Evolutionary conservation across 2,329 filamentous ascomycete species (phyloP), one percentile per base, ranked within the genome.

Genomic region (Sclerotinia trifoliorum): DNA sequence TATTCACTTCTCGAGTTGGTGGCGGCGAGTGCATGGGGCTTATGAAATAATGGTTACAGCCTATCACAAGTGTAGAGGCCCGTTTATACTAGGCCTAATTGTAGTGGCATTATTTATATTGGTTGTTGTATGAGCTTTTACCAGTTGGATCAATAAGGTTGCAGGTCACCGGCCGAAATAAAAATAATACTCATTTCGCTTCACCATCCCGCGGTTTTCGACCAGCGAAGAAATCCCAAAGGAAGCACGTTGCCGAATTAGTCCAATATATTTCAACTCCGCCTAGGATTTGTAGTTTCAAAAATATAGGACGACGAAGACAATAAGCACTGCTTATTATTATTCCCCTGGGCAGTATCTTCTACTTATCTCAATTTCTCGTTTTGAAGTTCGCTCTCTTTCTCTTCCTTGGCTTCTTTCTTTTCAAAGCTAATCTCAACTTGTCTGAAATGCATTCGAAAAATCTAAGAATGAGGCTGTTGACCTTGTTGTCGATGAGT

Each of bases 121-220:
- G 26, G 11, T 19, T 49, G 2, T 24, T 35, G 11, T 49, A 62
- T 62, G 46, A n/a, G 60, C 15, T 13, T 24, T 62, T 21, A 39
- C 46, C 42, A 6, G 3, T 51, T 48, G n/a, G 46, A 42, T 51
- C 60, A 51, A 39, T 63, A 63, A 49, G 46, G 46, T 51, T 26
- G 15, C 32, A 51, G 32, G 46, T 49, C 48, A 17, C 46, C n/a
- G 46, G 46, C 32, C 32, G 46, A 63, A 62, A 63, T 26, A 21
- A 35, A 49, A 13, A 57, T 24, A 49, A 49, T 35, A 5, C 46
- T 63, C 46, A 51, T 63, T 7, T 63, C 46, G 60, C 46, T 63
- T 63, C 60, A 51, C 15, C 2, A 42, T 39, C 32, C 54, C 32
- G 32, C 21, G 54, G 21, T 24, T 57, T 56, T 39, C 54, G 21